phyloP scores from a whole-genome alignment of 495 filamentous ascomycete species.

The Lichenothelia convexa region DNA sequence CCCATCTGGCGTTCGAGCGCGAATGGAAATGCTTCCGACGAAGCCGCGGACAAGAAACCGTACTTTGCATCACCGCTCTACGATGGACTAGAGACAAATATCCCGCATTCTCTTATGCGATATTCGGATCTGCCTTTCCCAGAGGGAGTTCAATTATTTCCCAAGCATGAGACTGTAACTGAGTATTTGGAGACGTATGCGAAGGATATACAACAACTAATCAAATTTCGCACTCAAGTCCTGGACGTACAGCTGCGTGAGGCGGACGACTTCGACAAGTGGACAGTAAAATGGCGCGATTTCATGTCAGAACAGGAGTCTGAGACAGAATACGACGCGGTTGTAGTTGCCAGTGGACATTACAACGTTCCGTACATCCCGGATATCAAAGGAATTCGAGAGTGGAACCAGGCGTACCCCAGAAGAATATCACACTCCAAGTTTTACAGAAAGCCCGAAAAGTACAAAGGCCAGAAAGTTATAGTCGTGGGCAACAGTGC shows the following conservation, averaged over 20 bases:
- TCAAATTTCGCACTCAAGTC: slow-evolving; percentile 41
- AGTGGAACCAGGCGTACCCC: slow-evolving; percentile 41
- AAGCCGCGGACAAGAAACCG: slow-evolving; percentile 11
- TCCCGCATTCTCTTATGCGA: slow-evolving; percentile 64
- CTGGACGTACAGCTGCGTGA: slow-evolving; percentile 24
- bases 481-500: slow-evolving; percentile 63
- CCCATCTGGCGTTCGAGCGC: slow-evolving; percentile 11
- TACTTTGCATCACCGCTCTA: slow-evolving; percentile 60
- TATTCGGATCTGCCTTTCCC: slow-evolving; percentile 57
- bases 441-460: slow-evolving; percentile 44
- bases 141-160: slow-evolving; percentile 47
- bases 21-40: neutral
- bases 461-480: slow-evolving; percentile 36
- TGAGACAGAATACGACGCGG: slow-evolving; percentile 42
- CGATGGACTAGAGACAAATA: slow-evolving; percentile 65
- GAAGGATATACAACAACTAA: slow-evolving; percentile 34
- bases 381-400: slow-evolving; percentile 34
- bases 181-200: slow-evolving; percentile 62
- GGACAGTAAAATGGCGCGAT: slow-evolving; percentile 35
- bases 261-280: slow-evolving; percentile 16
- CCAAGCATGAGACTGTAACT: slow-evolving; percentile 44
- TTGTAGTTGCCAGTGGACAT: slow-evolving; percentile 72
- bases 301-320: slow-evolving; percentile 22
- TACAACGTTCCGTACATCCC: slow-evolving; percentile 59
- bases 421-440: slow-evolving; percentile 64